These are phyloP conservation scores for Mycena vulgaris DNA, from an alignment of 768 basidiomycete species.

Conservation along the genomic window DNA sequence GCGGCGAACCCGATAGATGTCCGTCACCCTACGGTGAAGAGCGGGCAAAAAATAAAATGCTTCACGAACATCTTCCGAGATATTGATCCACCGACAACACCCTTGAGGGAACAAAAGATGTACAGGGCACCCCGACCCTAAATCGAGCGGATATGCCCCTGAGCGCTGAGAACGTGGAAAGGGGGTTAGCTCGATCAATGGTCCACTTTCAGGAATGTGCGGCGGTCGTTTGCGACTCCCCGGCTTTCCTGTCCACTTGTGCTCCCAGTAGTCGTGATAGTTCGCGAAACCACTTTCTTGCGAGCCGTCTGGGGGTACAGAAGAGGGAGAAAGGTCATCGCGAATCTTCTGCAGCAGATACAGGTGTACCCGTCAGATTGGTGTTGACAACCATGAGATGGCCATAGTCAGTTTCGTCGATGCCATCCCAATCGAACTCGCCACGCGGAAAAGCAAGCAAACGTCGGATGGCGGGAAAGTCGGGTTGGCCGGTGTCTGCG, in stretches of 20 bases:
- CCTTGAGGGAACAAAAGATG: slow-evolving; percentile 55
- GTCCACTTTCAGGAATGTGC: slow-evolving; percentile 68
- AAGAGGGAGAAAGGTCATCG: slow-evolving; percentile 76
- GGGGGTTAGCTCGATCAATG: slow-evolving; percentile 70
- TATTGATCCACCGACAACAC: slow-evolving; percentile 68
- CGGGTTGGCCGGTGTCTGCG: slow-evolving; percentile 61
- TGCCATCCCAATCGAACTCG: slow-evolving; percentile 65
- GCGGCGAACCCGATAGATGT: slow-evolving; percentile 71
- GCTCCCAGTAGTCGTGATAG: slow-evolving; percentile 72
- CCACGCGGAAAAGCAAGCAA: slow-evolving; percentile 68
- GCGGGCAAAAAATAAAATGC: slow-evolving; percentile 75
- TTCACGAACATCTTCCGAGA: slow-evolving; percentile 65
- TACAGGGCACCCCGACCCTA: slow-evolving; percentile 37
- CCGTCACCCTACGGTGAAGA: slow-evolving; percentile 76
- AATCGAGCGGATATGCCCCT: slow-evolving; percentile 54
- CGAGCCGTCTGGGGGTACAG: slow-evolving; percentile 67
- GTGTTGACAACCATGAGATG: slow-evolving; percentile 69
- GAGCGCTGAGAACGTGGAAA: slow-evolving; percentile 57
- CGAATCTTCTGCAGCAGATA: slow-evolving; percentile 72
- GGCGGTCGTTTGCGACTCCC: slow-evolving; percentile 49
- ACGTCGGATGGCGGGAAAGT: slow-evolving; percentile 70
- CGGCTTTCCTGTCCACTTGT: slow-evolving; percentile 68
- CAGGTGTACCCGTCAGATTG: slow-evolving; percentile 69
- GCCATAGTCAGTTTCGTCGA: slow-evolving; percentile 65
- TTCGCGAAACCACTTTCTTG: slow-evolving; percentile 63